phyloP scores from a whole-genome alignment of 805 yeast genomes.

The Huiozyma sinensis region DNA sequence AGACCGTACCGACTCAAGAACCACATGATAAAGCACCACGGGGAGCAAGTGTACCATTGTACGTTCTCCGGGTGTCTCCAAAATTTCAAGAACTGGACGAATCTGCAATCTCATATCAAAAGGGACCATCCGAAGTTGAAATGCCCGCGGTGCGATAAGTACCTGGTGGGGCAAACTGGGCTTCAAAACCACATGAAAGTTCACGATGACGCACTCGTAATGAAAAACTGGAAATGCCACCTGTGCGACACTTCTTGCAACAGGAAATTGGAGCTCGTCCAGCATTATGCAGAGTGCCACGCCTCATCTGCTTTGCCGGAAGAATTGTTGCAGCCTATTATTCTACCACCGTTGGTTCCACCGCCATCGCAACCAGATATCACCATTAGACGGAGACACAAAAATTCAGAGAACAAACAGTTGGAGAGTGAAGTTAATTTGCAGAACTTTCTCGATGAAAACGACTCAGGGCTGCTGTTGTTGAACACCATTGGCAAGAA shows the following conservation, averaged over 20 bases:
- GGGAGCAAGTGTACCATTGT: slow-evolving; percentile 44
- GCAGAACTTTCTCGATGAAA: slow-evolving; percentile 13
- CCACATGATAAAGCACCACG: slow-evolving; percentile 60
- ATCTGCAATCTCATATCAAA: slow-evolving; percentile 59
- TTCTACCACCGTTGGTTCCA: too few relatives aligned
- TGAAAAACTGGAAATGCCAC: slow-evolving; percentile 59
- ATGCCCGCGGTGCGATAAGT: slow-evolving; percentile 57
- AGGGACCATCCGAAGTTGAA: slow-evolving; percentile 60
- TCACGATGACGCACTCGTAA: slow-evolving; percentile 45
- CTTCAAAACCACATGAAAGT: slow-evolving; percentile 61
- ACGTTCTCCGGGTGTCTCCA: slow-evolving; percentile 49
- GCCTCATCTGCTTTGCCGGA: slow-evolving; percentile 7
- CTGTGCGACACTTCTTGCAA: slow-evolving; percentile 41
- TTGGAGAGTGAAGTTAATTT: slow-evolving; percentile 19
- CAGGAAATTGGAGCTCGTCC: slow-evolving; percentile 44
- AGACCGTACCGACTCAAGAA: slow-evolving; percentile 55
- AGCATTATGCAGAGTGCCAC: slow-evolving; percentile 47
- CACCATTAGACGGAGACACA: background rate
- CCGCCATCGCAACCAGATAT: background rate
- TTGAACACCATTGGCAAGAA: slow-evolving; percentile 28
- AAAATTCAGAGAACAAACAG: slow-evolving; percentile 9
- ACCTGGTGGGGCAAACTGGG: slow-evolving; percentile 64
- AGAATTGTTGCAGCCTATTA: slow-evolving; percentile 3
- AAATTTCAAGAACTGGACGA: slow-evolving; percentile 61
- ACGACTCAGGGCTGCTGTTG: slow-evolving; percentile 20